Base-by-base conservation (phyloP, 73 alveolate genomes). In the Paraurostyla sp. region DNA sequence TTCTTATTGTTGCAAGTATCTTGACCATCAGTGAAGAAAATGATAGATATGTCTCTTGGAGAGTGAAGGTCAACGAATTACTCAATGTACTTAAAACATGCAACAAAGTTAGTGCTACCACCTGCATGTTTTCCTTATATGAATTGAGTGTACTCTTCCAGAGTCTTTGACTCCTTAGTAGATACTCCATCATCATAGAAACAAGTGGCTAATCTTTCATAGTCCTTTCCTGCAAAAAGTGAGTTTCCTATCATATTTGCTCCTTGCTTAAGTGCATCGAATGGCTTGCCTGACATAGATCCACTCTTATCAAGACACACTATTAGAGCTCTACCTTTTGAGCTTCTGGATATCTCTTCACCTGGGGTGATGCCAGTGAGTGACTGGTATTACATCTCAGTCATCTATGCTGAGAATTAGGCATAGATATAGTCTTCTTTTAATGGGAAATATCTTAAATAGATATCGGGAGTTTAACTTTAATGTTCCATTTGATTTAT, bases 21-120 rank as follows among this genome's bases (percentile, higher is more conserved):
- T 20, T 51, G 45, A 30, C 94, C 94, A 65, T 89, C 94, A 3
- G 94, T 89, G 76, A 89, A 89, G 89, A 89, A 81, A 54, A 89
- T 69, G 0, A 89, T 45, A 15, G 92, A 80, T 3, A 89, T 18
- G 42, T 89, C 94, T 13, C 36, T 16, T 11, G 35, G 29, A 15
- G 6, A 27, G 46, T n/a, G 13, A 27, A 29, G 27, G 6, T 57
- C 48, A 16, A 56, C 18, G 36, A 76, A 23, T 33, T 45, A 0
- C 50, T 76, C 36, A 23, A 89, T 60, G 38, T 40, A 45, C 41
- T 80, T 40, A 36, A 89, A 89, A n/a, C 52, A 85, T 7, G 69
- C 46, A 16, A 35, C 88, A 59, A 89, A 89, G 42, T 81, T 81
- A 3, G 94, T 89, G 73, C 62, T 50, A 9, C 89, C 85, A 15